Base-by-base conservation (phyloP, 202 grass and related monocot genomes). In the Hordeum pubiflorum region DNA sequence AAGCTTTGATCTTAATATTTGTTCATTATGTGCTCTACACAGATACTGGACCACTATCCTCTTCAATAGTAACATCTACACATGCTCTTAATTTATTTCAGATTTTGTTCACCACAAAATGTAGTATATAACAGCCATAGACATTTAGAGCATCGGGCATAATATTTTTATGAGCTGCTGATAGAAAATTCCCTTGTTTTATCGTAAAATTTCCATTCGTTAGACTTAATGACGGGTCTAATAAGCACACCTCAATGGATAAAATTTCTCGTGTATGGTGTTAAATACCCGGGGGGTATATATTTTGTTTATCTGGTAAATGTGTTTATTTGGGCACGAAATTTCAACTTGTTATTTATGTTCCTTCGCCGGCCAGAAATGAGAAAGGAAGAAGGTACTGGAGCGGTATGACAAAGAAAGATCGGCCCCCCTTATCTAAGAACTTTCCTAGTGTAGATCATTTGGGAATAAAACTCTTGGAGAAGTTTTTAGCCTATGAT, bases 221-320 rank as follows among this genome's bases (percentile, higher is more conserved):
- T 97, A 84, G 91, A 97, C 61, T 91, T 94, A 84, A 97, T 97
- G 89, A 97, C 91, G 57, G 91, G 94, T 91, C 89, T 97, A 79
- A 82, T 97, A 34, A 92, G 94, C 55, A 97, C 91, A 40, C 94
- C 94, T 60, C 86, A 8, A 64, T 87, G 61, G 89, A 91, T 70
- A 94, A 90, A 74, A 94, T 97, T 84, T 93, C 90, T 52, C 86
- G 90, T 92, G 94, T 97, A 94, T 74, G 70, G 44, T 86, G 29
- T 29, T 88, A 29, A 26, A 67, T 33, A 26, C 70, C 36, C 39
- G 50, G 52, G 78, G 81, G 13, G 4, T 29, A n/a, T 31, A 32
- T 41, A 33, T 61, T 27, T 62, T 12, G 32, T 80, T 72, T 4
- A 24, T 60, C 2, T 61, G 6, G 33, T 52, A 10, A 43, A 38